Evolutionary conservation across 495 filamentous ascomycete genomes (phyloP), one percentile per base, ranked within the genome.

Genomic region (Stereocaulon alpinum): DNA sequence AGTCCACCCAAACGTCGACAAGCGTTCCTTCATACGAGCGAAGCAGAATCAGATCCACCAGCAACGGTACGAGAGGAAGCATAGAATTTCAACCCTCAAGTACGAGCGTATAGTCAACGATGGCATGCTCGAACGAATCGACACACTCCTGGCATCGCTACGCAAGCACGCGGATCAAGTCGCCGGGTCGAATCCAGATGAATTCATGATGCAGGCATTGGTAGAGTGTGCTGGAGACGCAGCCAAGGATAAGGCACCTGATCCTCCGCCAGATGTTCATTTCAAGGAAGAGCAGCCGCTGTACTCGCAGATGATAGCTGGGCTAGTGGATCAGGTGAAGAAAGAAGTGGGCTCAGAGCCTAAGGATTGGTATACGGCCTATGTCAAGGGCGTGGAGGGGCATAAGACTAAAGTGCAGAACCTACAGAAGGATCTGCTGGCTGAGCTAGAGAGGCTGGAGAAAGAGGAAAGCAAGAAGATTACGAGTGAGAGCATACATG

Each of bases 1-100:
- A 73, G 92, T 96, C 30, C 93, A 98, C 71, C 93, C 94, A 58
- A 98, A 98, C 74, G 93, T 98, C 71, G 93, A 98, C 75, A 98
- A 98, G 68, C 84, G 86, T 3, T 97, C 93, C 56, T 98, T 98
- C 74, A 98, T 98, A 70, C 89, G 93, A 56, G 93, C 93, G 58
- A 98, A 97, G 76, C 93, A 96, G 73, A 84, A 87, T 67, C 90
- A 97, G 71, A 98, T 98, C 68, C 93, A 98, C 69, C 80, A 86
- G 67, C 85, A 96, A 69, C 86, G 93, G 45, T 76, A 81, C 58
- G 84, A 90, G 64, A 87, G 93, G 55, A 87, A 85, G 64, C 82
- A 87, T 67, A 84, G 95, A 68, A 97, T 98, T 69, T 81, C 86
- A 66, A 95, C 91, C 3, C 76, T 92, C 63, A 91, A 91, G 74